phyloP scores from a whole-genome alignment of 345 rosid species.

The Nephelium lappaceum region DNA sequence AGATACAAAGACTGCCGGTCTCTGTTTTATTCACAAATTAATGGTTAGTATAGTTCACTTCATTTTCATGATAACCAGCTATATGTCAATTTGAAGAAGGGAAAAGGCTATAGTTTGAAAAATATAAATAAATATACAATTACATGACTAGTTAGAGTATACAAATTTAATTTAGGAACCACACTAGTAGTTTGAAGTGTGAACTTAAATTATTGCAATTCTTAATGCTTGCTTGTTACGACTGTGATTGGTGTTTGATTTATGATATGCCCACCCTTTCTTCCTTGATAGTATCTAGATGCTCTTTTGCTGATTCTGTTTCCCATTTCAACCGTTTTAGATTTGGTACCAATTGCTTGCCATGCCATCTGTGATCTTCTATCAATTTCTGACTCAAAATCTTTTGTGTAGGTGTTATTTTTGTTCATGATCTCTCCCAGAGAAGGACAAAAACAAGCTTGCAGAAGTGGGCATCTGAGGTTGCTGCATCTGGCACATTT shows the following conservation, averaged over 20 bases:
- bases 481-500: slow-evolving; percentile 84
- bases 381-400: slow-evolving; percentile 6
- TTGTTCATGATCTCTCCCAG: slow-evolving; percentile 97
- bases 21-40: slow-evolving; percentile 89
- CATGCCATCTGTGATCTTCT: slow-evolving; percentile 8
- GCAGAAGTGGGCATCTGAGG: slow-evolving; percentile 95
- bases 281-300: neutral
- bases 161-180: neutral
- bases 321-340: neutral
- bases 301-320: neutral
- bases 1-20: slow-evolving; percentile 97
- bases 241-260: neutral
- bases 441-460: slow-evolving; percentile 94
- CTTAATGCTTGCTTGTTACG: neutral
- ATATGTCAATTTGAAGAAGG: neutral
- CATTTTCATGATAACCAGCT: slow-evolving; percentile 14
- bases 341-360: neutral
- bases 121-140: neutral
- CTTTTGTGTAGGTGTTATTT: slow-evolving; percentile 77
- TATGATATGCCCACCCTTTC: neutral
- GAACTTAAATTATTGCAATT: neutral
- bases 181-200: neutral
- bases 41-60: slow-evolving; percentile 52
- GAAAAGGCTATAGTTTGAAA: neutral
- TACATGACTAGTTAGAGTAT: neutral